phyloP scores from a whole-genome alignment of 2,329 filamentous ascomycete species.

The Pseudopyrenochaeta lycopersici region DNA sequence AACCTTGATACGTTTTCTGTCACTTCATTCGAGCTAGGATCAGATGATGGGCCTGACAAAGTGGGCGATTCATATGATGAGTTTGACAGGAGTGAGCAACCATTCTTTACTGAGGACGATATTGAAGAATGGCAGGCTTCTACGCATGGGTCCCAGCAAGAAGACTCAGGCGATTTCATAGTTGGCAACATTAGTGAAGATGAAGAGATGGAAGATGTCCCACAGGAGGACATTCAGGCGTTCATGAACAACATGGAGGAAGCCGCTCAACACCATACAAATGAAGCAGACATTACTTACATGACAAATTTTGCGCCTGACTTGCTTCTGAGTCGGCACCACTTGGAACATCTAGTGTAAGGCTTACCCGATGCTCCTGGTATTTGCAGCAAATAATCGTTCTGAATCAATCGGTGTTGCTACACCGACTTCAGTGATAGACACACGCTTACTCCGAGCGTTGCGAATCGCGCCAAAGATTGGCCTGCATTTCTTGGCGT shows the following conservation, averaged over 20 bases:
- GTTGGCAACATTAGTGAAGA: conserved; percentile 8
- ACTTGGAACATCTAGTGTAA: conserved; percentile 14
- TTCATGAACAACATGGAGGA: conserved; percentile 24
- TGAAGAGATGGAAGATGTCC: conserved; percentile 23
- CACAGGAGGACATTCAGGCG: conserved; percentile 13
- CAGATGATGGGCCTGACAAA: conserved; percentile 1
- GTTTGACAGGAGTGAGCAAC: not conserved
- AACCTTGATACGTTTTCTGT: conserved; percentile 23
- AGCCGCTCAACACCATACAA: conserved; percentile 7
- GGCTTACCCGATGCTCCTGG: not conserved
- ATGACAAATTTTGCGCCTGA: conserved; percentile 32
- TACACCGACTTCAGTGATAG: too few relatives aligned
- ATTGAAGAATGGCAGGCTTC: conserved; percentile 19
- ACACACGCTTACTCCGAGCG: too few relatives aligned
- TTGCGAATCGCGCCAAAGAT: too few relatives aligned
- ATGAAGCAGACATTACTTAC: conserved; percentile 21
- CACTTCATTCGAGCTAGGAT: conserved; percentile 7
- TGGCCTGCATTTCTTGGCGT: too few relatives aligned
- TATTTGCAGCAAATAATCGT: not conserved
- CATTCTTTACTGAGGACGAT: conserved; percentile 19
- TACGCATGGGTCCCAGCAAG: not conserved
- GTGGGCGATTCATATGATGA: not conserved
- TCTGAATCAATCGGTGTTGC: not conserved
- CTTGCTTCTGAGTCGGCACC: conserved; percentile 15
- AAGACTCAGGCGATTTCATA: conserved; percentile 5